Evolutionary conservation across 306 rosid genomes (phyloP).

Genomic region (Dryas alaskensis): DNA sequence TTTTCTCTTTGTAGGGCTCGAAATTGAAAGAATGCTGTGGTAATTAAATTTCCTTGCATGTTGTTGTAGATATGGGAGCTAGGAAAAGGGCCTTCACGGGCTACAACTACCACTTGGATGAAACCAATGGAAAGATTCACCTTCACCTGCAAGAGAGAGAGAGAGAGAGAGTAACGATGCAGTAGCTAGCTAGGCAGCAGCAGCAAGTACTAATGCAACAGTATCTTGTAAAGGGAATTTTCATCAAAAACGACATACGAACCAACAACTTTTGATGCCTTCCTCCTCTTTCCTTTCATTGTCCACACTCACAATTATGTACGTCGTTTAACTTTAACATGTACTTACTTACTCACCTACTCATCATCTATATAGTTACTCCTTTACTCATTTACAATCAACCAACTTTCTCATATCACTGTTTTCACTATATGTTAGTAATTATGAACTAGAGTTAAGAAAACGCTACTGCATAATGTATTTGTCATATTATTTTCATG

Average conservation of each 20-base stretch:
- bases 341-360: background rate
- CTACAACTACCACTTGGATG: conserved; percentile 1
- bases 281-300: conserved; percentile 23
- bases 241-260: conserved; percentile 6
- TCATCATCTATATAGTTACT: background rate
- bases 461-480: too few species aligned
- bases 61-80: background rate
- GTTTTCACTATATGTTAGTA: too few species aligned
- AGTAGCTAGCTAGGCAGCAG: background rate
- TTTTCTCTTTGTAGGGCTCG: background rate
- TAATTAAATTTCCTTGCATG: conserved; percentile 8
- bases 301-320: background rate
- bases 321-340: background rate
- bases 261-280: conserved; percentile 23
- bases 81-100: conserved; percentile 22
- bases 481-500: too few species aligned
- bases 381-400: too few species aligned
- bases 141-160: conserved; percentile 1
- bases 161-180: background rate
- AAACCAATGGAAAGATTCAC: conserved; percentile 22
- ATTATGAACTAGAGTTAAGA: too few species aligned
- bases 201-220: background rate
- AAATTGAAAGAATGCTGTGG: background rate
- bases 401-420: too few species aligned
- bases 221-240: conserved; percentile 11